phyloP scores from a whole-genome alignment of 805 yeast species.

The Priceomyces fermenticarens region DNA sequence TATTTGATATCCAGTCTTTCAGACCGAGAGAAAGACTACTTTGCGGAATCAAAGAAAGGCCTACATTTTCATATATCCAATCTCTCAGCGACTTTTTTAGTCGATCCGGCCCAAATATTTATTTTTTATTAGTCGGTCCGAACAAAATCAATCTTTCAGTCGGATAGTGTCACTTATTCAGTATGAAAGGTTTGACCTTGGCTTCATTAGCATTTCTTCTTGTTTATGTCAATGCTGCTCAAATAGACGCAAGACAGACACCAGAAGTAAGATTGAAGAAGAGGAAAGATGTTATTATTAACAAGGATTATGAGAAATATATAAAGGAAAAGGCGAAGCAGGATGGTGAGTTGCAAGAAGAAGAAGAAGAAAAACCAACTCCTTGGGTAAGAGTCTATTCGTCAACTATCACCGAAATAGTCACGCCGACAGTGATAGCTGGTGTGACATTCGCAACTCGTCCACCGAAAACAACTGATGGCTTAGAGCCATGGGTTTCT shows the following conservation, averaged over 20 bases:
- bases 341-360: constrained; percentile 7
- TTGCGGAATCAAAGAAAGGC: background rate
- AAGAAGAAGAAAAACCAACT: constrained; percentile 11
- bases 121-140: too few relatives aligned
- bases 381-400: constrained; percentile 78
- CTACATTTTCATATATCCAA: background rate
- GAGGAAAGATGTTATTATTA: constrained; percentile 29
- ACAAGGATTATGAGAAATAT: constrained; percentile 24
- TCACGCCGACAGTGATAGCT: constrained; percentile 60
- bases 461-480: constrained; percentile 68
- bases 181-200: too few relatives aligned
- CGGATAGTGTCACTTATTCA: too few relatives aligned
- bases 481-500: constrained; percentile 78
- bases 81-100: background rate
- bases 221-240: constrained; percentile 8
- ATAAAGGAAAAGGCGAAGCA: constrained; percentile 7
- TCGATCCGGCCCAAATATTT: background rate
- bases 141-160: too few relatives aligned
- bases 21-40: background rate
- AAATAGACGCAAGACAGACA: constrained; percentile 13
- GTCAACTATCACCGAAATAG: constrained; percentile 52
- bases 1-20: background rate
- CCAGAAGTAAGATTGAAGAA: constrained; percentile 13
- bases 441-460: constrained; percentile 65
- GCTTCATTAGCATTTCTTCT: too few relatives aligned